Conservation (phyloP, 2,329 filamentous ascomycete species). For the Mollisia scopiformis region DNA sequence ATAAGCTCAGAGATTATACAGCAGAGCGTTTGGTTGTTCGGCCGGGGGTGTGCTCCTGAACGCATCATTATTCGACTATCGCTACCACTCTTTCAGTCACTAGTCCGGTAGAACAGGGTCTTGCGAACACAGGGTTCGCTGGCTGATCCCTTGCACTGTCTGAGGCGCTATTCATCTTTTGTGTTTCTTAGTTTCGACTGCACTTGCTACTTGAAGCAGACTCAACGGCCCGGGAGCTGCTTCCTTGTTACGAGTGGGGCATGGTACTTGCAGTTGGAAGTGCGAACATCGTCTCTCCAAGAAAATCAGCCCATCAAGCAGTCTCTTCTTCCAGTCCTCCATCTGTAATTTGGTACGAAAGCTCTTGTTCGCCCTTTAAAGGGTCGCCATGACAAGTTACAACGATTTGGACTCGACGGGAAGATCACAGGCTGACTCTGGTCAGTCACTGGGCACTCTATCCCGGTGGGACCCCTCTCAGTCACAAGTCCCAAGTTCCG, state of each 20-base stretch:
- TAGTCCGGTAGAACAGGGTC: conserved; percentile 9
- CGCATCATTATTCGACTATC: not conserved
- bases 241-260: conserved; percentile 13
- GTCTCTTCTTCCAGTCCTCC: no score
- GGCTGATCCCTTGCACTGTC: conserved; percentile 1
- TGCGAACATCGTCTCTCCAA: conserved; percentile 1
- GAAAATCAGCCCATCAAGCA: no score
- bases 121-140: not conserved
- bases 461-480: conserved; percentile 8
- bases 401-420: conserved; percentile 11
- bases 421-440: conserved; percentile 6
- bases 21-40: not conserved
- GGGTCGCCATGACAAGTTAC: conserved; percentile 22
- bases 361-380: not conserved
- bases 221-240: conserved; percentile 13
- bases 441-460: conserved; percentile 4
- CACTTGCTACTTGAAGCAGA: conserved; percentile 11
- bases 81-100: not conserved
- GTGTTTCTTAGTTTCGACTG: conserved; percentile 13
- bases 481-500: conserved; percentile 29
- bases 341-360: not conserved
- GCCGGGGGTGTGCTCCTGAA: not conserved
- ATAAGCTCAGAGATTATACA: not conserved
- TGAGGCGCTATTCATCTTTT: conserved; percentile 11
- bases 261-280: conserved; percentile 8